A percentile compares a stretch with the other conserved stretches of the same genome.
These are phyloP conservation scores for Blastobotrys apis DNA, from an alignment of 1,139 yeast species.

Conservation along the genomic window DNA sequence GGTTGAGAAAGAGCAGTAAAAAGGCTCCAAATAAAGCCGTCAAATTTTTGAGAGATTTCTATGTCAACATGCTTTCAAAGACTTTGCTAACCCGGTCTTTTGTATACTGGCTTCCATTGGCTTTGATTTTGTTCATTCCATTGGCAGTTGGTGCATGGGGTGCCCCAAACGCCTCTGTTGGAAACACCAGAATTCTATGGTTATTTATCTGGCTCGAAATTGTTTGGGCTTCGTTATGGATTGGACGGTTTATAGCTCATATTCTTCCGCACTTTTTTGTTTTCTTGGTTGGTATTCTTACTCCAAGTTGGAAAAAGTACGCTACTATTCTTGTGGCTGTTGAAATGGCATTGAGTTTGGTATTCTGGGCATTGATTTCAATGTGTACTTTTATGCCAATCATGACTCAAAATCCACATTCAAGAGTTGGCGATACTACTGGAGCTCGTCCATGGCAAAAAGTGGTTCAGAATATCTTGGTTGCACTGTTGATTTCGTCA, in stretches of 20 bases:
- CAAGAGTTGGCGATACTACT: slow-evolving; percentile 23
- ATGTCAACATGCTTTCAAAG: slow-evolving; percentile 27
- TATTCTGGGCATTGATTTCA: slow-evolving; percentile 35
- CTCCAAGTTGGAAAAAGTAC: slow-evolving; percentile 36
- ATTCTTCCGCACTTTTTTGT: slow-evolving; percentile 32
- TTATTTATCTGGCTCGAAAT: slow-evolving; percentile 42
- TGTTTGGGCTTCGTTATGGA: slow-evolving; percentile 40
- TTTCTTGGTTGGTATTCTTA: slow-evolving; percentile 33
- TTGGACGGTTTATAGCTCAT: slow-evolving; percentile 36
- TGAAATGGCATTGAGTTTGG: slow-evolving; percentile 36
- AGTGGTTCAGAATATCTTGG: slow-evolving; percentile 36
- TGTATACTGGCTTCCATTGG: slow-evolving; percentile 40
- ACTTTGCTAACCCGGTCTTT: slow-evolving; percentile 36
- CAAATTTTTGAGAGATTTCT: slow-evolving; percentile 26
- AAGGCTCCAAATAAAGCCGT: slow-evolving; percentile 20
- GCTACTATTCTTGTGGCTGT: slow-evolving; percentile 36
- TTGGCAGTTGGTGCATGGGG: slow-evolving; percentile 41
- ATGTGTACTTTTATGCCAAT: slow-evolving; percentile 40
- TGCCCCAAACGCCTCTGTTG: slow-evolving; percentile 30
- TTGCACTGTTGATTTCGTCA: slow-evolving; percentile 37
- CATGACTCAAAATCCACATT: slow-evolving; percentile 33
- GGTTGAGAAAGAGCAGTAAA: slow-evolving; percentile 19
- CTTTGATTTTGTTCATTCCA: slow-evolving; percentile 38
- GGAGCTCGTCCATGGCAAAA: slow-evolving; percentile 35
- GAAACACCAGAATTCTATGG: slow-evolving; percentile 38